These are phyloP conservation scores for Curvularia verruculosa DNA, from an alignment of 2,329 filamentous ascomycete species.

Conservation along the genomic window DNA sequence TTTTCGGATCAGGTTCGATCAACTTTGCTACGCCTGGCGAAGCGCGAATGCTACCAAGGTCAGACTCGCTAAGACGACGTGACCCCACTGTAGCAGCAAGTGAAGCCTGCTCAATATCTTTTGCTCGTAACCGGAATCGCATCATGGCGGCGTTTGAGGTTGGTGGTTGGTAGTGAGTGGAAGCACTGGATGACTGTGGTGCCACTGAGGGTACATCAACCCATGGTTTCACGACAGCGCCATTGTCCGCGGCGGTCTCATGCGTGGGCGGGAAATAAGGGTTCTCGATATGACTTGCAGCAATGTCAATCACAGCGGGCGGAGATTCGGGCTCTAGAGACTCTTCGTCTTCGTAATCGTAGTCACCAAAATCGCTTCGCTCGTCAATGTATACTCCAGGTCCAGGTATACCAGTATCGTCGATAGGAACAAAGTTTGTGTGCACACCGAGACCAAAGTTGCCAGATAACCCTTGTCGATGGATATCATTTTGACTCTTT, in stretches of 20 bases:
- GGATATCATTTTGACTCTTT: conserved; percentile 53
- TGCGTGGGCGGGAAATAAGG: conserved; percentile 41
- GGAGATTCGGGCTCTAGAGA: conserved; percentile 43
- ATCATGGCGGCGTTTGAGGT: conserved; percentile 63
- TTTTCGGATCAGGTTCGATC: conserved; percentile 58
- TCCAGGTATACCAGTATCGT: conserved; percentile 56
- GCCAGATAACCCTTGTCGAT: conserved; percentile 28
- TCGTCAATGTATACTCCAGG: conserved; percentile 55
- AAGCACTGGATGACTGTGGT: conserved; percentile 37
- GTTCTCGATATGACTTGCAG: conserved; percentile 31
- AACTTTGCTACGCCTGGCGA: conserved; percentile 66
- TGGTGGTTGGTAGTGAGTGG: conserved; percentile 54
- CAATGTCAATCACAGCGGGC: conserved; percentile 42
- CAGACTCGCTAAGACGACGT: conserved; percentile 66
- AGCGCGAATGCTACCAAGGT: conserved; percentile 65
- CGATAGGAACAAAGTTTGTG: conserved; percentile 38
- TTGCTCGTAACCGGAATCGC: conserved; percentile 56
- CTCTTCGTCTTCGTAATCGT: conserved; percentile 45
- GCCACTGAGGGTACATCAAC: conserved; percentile 51
- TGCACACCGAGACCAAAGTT: conserved; percentile 43
- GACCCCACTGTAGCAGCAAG: conserved; percentile 74
- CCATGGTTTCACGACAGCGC: conserved; percentile 54
- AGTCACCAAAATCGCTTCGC: conserved; percentile 46
- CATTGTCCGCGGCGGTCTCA: conserved; percentile 28
- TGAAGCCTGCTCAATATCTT: conserved; percentile 61